Evolutionary conservation across 2,329 filamentous ascomycete genomes (phyloP).

Genomic region (Cladosporium sp.): DNA sequence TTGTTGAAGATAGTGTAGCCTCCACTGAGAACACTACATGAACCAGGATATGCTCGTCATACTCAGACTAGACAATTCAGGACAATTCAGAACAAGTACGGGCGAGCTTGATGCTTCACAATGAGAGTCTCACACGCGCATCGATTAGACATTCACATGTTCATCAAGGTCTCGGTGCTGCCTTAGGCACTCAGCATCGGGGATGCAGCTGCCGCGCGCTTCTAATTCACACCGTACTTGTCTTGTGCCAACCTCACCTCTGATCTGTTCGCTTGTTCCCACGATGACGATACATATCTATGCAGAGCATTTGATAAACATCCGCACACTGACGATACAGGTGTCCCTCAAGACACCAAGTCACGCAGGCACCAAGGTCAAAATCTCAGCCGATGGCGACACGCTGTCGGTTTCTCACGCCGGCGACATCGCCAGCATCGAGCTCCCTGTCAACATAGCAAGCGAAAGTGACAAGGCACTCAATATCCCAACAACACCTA

Average conservation of each 20-base stretch:
- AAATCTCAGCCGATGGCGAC: slow-evolving; percentile 42
- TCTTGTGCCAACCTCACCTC: background rate
- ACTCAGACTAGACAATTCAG: too few species aligned
- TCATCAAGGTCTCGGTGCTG: too few species aligned
- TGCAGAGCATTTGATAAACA: slow-evolving; percentile 57
- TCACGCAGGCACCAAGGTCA: slow-evolving; percentile 42
- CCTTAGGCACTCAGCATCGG: background rate
- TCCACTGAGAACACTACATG: too few species aligned
- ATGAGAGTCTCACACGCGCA: too few species aligned
- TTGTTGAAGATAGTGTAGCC: too few species aligned
- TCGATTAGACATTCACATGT: too few species aligned
- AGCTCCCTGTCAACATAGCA: slow-evolving; percentile 45
- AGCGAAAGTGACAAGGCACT: slow-evolving; percentile 37
- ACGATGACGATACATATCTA: slow-evolving; percentile 44
- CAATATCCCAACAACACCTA: slow-evolving; percentile 45
- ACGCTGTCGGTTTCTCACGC: slow-evolving; percentile 45
- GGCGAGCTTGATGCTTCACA: too few species aligned
- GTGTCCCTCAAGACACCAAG: slow-evolving; percentile 45
- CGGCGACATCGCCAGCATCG: slow-evolving; percentile 40
- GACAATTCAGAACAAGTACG: too few species aligned
- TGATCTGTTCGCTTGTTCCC: too few species aligned
- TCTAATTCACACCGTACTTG: background rate
- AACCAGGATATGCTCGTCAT: too few species aligned
- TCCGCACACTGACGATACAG: slow-evolving; percentile 56
- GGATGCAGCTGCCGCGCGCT: background rate